A percentile compares a stretch with the other conserved stretches of the same genome.
These are phyloP conservation scores for Globisporangium cederbergense DNA, from an alignment of 352 stramenopile genomes.

Conservation along the genomic window DNA sequence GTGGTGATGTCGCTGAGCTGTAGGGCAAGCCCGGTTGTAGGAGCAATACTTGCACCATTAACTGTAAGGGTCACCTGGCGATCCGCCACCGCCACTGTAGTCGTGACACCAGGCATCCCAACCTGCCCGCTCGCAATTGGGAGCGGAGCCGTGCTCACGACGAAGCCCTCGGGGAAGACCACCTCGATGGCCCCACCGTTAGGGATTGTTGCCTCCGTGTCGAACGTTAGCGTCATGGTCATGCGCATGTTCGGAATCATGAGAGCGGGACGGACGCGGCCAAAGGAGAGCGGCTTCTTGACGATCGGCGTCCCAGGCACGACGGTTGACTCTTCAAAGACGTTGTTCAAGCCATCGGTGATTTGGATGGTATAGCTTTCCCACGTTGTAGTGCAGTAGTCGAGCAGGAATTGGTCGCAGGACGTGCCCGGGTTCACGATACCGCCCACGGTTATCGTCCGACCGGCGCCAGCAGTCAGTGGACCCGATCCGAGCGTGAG, in stretches of 20 bases:
- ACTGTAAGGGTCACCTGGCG: constrained; percentile 35
- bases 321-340: constrained; percentile 37
- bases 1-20: constrained; percentile 51
- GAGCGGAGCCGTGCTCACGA: constrained; percentile 18
- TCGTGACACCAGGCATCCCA: constrained; percentile 34
- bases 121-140: constrained; percentile 27
- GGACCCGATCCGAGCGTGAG: constrained; percentile 34
- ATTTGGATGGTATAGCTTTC: constrained; percentile 41
- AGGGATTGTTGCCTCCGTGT: constrained; percentile 36
- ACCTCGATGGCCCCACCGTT: constrained; percentile 44
- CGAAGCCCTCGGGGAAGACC: constrained; percentile 45
- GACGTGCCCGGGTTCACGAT: constrained; percentile 58
- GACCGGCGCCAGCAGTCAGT: constrained; percentile 30
- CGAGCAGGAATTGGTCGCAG: constrained; percentile 52
- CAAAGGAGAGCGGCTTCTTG: constrained; percentile 56
- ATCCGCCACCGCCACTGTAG: constrained; percentile 22
- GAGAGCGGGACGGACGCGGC: constrained; percentile 38
- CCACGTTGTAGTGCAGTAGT: constrained; percentile 45
- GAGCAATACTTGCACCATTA: constrained; percentile 24
- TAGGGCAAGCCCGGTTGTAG: constrained; percentile 29
- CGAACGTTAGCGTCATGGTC: constrained; percentile 35
- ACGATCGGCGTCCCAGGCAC: constrained; percentile 56
- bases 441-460: constrained; percentile 35
- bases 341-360: constrained; percentile 31
- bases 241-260: constrained; percentile 38